Evolutionary conservation across 2,329 filamentous ascomycete genomes (phyloP).

Genomic region (Colletotrichum cuscutae): DNA sequence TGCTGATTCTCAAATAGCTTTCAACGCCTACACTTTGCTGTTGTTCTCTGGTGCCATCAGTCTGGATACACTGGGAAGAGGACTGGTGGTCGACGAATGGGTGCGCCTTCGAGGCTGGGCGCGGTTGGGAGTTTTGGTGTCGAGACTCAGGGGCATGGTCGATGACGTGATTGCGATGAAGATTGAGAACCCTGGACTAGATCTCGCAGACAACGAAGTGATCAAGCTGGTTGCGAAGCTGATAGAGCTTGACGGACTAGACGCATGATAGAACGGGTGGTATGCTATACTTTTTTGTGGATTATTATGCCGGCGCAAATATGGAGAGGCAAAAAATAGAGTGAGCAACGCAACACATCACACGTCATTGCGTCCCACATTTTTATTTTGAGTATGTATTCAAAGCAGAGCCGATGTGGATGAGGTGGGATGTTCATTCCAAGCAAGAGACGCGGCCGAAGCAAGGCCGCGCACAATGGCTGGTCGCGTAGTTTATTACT

Average conservation of each 20-base stretch:
- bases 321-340: conserved; percentile 1
- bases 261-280: conserved; percentile 57
- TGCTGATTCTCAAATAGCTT: conserved; percentile 60
- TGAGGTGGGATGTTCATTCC: no score
- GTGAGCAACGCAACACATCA: neutral
- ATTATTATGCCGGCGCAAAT: neutral
- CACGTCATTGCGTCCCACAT: neutral
- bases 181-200: conserved; percentile 77
- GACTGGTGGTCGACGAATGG: conserved; percentile 93
- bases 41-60: conserved; percentile 88
- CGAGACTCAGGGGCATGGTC: conserved; percentile 83
- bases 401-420: neutral
- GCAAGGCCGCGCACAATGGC: neutral
- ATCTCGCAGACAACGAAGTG: conserved; percentile 71
- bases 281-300: neutral
- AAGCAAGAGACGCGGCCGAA: neutral
- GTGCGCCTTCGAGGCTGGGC: conserved; percentile 89
- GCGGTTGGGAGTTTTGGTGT: conserved; percentile 89
- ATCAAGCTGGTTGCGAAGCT: conserved; percentile 82
- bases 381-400: neutral
- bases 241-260: conserved; percentile 90
- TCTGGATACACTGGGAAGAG: conserved; percentile 87
- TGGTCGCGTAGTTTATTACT: neutral
- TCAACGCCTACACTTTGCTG: conserved; percentile 89
- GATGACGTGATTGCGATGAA: conserved; percentile 85